Evolutionary conservation across 2,329 filamentous ascomycete species (phyloP), one percentile per base, ranked within the genome.

Genomic region (Anthostomella pinea): DNA sequence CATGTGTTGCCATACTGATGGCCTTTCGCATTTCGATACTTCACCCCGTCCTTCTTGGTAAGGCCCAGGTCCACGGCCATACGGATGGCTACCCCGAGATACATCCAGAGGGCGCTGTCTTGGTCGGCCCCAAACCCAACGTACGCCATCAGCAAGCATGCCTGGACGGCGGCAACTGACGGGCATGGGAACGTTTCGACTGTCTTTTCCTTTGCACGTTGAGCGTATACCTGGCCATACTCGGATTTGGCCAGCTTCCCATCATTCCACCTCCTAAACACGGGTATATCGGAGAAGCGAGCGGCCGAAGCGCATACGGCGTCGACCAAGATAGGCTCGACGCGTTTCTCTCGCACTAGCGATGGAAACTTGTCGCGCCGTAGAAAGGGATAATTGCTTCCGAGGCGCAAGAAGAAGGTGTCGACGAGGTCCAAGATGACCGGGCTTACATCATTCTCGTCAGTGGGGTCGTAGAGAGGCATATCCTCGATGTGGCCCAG

Each of bases 81-180:
- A 4, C 88, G 81, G 42, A 95, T 95, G 0, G 88, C 83, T 33
- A 91, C 82, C 0, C 88, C 89, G 2, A 95, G 70, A 56, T 94
- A 95, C 87, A 95, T 94, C 88, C 89, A 95, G 6, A 95, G 63
- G 0, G 87, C 87, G 58, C 87, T 94, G 54, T 95, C 89, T 51
- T 90, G 86, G 48, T 87, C 87, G 8, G 86, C 85, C 1, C 88
- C 89, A 50, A 95, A 95, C 27, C 90, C 84, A 49, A 94, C 87
- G 54, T 95, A 95, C 0, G 87, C 88, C 64, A 95, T 77, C 18
- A 95, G 66, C 8, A 95, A 64, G 31, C 84, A 89, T 1, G 88
- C 87, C 52, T 95, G 89, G 0, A 93, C 86, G 8, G 87, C 87
- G 16, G 85, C 84, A 1, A 94, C 81, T 2, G 83, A 88, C 0